Conservation (phyloP, 768 basidiomycete genomes). For the Tephrocybe sp. region DNA sequence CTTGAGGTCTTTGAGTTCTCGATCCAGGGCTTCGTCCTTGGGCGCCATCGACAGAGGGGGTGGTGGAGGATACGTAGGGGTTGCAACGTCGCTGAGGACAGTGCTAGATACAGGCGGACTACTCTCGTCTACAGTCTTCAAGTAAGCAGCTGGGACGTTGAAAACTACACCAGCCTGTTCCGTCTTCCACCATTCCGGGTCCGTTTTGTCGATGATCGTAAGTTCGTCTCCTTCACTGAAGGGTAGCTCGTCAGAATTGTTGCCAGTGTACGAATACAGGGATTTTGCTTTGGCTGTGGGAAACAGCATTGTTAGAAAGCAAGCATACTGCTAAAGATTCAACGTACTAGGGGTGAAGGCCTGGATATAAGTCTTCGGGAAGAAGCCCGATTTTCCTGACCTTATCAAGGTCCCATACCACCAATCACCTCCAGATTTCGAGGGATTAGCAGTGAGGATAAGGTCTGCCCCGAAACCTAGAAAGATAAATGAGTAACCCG, state of each 20-base stretch:
- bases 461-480: constrained; percentile 80
- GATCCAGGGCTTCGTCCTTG: constrained; percentile 91
- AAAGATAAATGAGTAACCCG: neutral
- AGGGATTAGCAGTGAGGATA: constrained; percentile 79
- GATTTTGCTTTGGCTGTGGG: constrained; percentile 73
- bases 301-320: constrained; percentile 2
- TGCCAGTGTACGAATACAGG: constrained; percentile 73
- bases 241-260: constrained; percentile 78
- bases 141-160: constrained; percentile 88
- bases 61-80: no score
- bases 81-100: no score
- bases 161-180: constrained; percentile 84
- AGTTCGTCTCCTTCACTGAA: constrained; percentile 81
- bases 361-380: constrained; percentile 89
- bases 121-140: constrained; percentile 70
- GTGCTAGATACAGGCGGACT: no score
- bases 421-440: constrained; percentile 87
- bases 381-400: constrained; percentile 75
- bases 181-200: constrained; percentile 95
- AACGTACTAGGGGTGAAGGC: constrained; percentile 65
- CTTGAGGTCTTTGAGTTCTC: constrained; percentile 84
- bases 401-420: constrained; percentile 80
- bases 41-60: no score
- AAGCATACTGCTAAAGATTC: no score
- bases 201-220: constrained; percentile 77